Evolutionary conservation across 768 basidiomycete genomes (phyloP).

Genomic region (Mycena albidolilacea): DNA sequence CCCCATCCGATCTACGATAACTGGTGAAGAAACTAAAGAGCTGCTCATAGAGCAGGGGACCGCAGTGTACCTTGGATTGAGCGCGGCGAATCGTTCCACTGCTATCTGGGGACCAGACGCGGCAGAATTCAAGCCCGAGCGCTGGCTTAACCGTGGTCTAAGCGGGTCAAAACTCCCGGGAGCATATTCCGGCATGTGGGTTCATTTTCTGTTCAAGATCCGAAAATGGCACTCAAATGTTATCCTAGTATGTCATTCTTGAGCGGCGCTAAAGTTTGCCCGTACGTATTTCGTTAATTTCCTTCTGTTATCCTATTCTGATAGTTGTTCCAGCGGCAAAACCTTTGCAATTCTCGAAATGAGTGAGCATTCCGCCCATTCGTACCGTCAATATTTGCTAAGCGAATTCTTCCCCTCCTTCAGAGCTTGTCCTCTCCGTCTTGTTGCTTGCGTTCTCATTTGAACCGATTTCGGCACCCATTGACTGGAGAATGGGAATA

Average conservation of each 20-base stretch:
- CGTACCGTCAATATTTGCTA: background rate
- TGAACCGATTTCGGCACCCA: constrained; percentile 37
- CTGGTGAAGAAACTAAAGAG: constrained; percentile 47
- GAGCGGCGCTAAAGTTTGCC: constrained; percentile 61
- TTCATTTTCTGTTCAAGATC: constrained; percentile 50
- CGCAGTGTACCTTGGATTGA: constrained; percentile 49
- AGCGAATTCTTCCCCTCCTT: background rate
- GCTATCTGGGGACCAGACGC: constrained; percentile 65
- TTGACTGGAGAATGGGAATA: constrained; percentile 47
- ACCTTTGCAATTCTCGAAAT: constrained; percentile 57
- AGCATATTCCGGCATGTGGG: constrained; percentile 27
- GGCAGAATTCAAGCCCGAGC: constrained; percentile 63
- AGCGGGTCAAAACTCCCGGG: constrained; percentile 39
- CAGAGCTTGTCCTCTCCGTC: constrained; percentile 46
- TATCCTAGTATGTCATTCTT: constrained; percentile 60
- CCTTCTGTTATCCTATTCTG: constrained; percentile 24
- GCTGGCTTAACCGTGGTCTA: constrained; percentile 58
- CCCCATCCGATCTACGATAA: constrained; percentile 46
- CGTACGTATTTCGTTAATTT: constrained; percentile 49
- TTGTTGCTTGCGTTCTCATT: constrained; percentile 44
- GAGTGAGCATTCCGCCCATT: constrained; percentile 44
- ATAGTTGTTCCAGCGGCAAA: constrained; percentile 45
- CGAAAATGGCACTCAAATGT: constrained; percentile 48
- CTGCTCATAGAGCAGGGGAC: constrained; percentile 57
- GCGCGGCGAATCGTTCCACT: constrained; percentile 53